Base-by-base conservation (phyloP, 1,139 yeast genomes). In the Pneumocystis oryctolagi region DNA sequence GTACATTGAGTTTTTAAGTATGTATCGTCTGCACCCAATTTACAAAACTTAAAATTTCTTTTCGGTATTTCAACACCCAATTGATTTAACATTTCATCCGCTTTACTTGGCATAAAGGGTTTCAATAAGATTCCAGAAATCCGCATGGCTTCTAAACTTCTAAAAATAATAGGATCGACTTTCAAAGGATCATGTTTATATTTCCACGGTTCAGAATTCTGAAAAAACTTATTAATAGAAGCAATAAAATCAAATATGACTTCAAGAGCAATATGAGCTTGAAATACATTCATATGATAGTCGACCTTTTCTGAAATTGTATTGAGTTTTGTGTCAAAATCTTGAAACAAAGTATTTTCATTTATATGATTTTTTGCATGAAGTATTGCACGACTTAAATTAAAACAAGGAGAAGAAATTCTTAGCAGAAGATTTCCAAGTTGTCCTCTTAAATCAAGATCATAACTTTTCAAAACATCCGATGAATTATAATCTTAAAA, bases 181-280 rank as follows among this genome's bases (percentile, higher is more conserved):
- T 35, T 35, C 18, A 14, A 20, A 9, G 59, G 30, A 3, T 57
- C 34, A 30, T 35, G 28, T 12, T 20, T 25, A 35, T 20, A 57
- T 57, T 35, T 57, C 59, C 59, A 57, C 3, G 59, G 59, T 28
- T 57, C 59, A 14, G 25, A 35, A 35, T 57, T n/a, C 25, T 57
- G 59, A 28, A 57, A 39, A 57, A 35, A 57, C 20, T 57, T 57
- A 57, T 57, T 57, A 25, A 39, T 47, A 5, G n/a, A 25, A 1
- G 30, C 6, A 20, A 47, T 47, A 28, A 47, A 47, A 9, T 47
- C n/a, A 47, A 47, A 47, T 1, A 47, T 47, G 12, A 16, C 16
- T 4, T 47, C 31, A 3, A 47, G 25, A 14, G 55, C 55, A 47
- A 6, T 14, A 47, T 47, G 55, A 25, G 25, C 18, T 4, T 20